Evolutionary conservation across 352 stramenopile genomes (phyloP).

Genomic region (Pythium myriotylum): DNA sequence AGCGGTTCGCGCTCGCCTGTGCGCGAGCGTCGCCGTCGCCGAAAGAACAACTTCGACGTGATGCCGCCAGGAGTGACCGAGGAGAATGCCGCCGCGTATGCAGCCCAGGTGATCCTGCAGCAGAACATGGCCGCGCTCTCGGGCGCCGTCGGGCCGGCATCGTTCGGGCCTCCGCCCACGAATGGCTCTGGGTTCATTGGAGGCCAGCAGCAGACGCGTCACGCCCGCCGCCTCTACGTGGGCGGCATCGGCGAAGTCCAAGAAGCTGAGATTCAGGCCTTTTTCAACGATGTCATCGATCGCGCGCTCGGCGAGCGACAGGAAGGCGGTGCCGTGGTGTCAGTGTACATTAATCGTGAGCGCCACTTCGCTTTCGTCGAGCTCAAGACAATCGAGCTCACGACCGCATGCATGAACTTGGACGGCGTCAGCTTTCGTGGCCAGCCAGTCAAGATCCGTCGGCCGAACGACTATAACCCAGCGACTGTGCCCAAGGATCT

Average conservation of each 20-base stretch:
- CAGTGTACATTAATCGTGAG: slow-evolving; percentile 96
- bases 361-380: slow-evolving; percentile 98
- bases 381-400: slow-evolving; percentile 96
- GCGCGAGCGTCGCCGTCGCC: slow-evolving; percentile 44
- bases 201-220: slow-evolving; percentile 91
- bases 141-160: slow-evolving; percentile 59
- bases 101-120: slow-evolving; percentile 83
- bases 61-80: slow-evolving; percentile 77
- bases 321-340: slow-evolving; percentile 78
- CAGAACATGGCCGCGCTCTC: slow-evolving; percentile 79
- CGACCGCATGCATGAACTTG: slow-evolving; percentile 95
- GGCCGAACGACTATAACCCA: slow-evolving; percentile 98
- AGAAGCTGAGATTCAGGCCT: slow-evolving; percentile 86
- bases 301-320: slow-evolving; percentile 76
- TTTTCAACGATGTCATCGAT: slow-evolving; percentile 93
- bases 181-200: slow-evolving; percentile 16
- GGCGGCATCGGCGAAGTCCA: slow-evolving; percentile 89
- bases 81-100: slow-evolving; percentile 81
- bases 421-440: slow-evolving; percentile 95
- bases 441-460: slow-evolving; percentile 95
- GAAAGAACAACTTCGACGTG: slow-evolving; percentile 87
- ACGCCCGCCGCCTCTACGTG: slow-evolving; percentile 97
- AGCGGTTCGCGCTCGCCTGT: slow-evolving; percentile 26
- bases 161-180: slow-evolving; percentile 51
- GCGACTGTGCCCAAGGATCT: slow-evolving; percentile 83